Base-by-base conservation (phyloP, 139 green algal species). In the Chlamydomonas incerta region DNA sequence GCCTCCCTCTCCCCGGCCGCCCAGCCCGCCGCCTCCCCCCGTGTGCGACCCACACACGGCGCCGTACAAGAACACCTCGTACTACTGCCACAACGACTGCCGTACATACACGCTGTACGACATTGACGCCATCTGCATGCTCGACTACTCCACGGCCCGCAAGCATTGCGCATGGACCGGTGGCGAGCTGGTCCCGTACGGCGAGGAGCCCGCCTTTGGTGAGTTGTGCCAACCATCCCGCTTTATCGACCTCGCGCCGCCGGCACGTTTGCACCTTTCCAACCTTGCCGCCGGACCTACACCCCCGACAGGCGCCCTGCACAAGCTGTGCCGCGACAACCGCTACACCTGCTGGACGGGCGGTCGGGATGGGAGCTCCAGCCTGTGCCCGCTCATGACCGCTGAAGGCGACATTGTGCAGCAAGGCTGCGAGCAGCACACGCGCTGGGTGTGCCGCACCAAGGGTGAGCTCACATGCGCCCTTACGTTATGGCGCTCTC, bases 381-480 rank as follows among this genome's bases (percentile, higher is more conserved):
- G 33, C 31, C 73, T 69, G 52, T 81, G 73, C 33, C 52, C 52
- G 31, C 18, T 81, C 24, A 68, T 81, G 52, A 68, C 10, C 31
- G 18, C 33, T 2, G 33, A 81, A 18, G 73, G 73, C 52, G 20
- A 24, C 52, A 24, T 68, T 0, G n/a, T 33, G 31, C 35, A 41
- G 3, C 73, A 81, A 31, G 33, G 31, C 31, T 81, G 73, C 73
- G 8, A 68, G 3, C 73, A 81, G 52, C 20, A 2, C 20, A 20
- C 69, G 31, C 73, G 73, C 33, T 81, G 52, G 9, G 73, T 81
- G 20, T 81, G 73, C 55, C 52, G 73, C 17, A 81, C 60, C 60
- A 66, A 66, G 60, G 23, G 60, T 66, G 60, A 62, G 55, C 4
- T 15, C 52, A 58, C 15, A 11, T 58, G 15, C 15, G 11, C 15